These are phyloP conservation scores for Arthrobotrys entomopaga DNA, from an alignment of 2,329 filamentous ascomycete species.

Conservation along the genomic window DNA sequence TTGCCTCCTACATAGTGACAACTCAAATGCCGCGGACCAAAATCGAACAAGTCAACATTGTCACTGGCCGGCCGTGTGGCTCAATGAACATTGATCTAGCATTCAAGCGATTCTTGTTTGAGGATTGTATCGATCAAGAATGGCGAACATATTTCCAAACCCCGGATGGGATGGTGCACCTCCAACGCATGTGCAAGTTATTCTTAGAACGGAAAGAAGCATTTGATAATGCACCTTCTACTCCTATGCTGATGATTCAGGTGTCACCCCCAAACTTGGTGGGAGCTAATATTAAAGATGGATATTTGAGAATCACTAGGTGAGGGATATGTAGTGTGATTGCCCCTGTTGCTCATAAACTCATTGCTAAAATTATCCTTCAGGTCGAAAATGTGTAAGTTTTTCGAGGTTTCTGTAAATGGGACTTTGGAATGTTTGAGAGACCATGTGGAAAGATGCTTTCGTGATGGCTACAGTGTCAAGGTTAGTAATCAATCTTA, in stretches of 20 bases:
- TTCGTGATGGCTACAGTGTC: conserved; percentile 23
- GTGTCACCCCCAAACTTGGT: conserved; percentile 29
- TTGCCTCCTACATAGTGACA: conserved; percentile 41
- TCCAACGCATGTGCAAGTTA: conserved; percentile 42
- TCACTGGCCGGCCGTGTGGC: conserved; percentile 38
- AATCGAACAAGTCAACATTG: conserved; percentile 49
- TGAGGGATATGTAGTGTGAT: conserved; percentile 8
- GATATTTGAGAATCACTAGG: conserved; percentile 35
- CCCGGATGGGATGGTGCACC: conserved; percentile 19
- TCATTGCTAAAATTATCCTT: not conserved
- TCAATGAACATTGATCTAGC: conserved; percentile 45
- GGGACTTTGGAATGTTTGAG: conserved; percentile 38
- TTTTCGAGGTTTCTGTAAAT: conserved; percentile 27
- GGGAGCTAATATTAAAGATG: conserved; percentile 16
- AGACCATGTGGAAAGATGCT: conserved; percentile 39
- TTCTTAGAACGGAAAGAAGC: conserved; percentile 48
- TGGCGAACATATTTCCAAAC: conserved; percentile 21
- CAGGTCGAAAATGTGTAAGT: conserved; percentile 32
- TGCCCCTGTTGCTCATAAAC: no score
- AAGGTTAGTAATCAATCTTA: conserved; percentile 20
- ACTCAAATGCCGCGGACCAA: conserved; percentile 11
- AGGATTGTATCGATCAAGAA: conserved; percentile 23
- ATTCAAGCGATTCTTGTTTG: conserved; percentile 40
- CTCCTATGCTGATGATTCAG: conserved; percentile 30
- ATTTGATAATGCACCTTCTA: conserved; percentile 34